Evolutionary conservation across 805 yeast species (phyloP).

Genomic region (Myxozyma monticola): DNA sequence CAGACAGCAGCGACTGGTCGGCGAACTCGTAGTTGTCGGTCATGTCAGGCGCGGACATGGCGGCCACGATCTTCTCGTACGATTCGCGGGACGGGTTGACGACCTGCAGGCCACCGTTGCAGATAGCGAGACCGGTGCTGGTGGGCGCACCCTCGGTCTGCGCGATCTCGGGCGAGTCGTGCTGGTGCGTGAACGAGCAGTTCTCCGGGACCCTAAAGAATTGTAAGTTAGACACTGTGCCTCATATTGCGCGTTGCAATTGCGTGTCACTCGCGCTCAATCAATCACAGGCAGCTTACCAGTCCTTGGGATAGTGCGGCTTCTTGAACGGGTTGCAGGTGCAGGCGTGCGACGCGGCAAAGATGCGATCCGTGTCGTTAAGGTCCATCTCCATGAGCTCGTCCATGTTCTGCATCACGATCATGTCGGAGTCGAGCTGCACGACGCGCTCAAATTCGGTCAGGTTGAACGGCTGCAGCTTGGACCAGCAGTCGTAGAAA

Average conservation of each 20-base stretch:
- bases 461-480: conserved; percentile 55
- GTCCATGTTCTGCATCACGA: conserved; percentile 58
- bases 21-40: conserved; percentile 53
- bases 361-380: conserved; percentile 32
- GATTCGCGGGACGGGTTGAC: conserved; percentile 46
- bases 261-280: no score
- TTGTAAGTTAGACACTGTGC: neutral
- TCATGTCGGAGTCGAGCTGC: conserved; percentile 61
- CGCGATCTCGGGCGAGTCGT: conserved; percentile 30
- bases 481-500: conserved; percentile 63
- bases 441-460: conserved; percentile 54
- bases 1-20: conserved; percentile 58
- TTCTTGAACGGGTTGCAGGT: conserved; percentile 59
- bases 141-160: conserved; percentile 38
- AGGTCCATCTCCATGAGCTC: conserved; percentile 54
- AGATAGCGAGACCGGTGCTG: conserved; percentile 47
- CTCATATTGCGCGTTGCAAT: no score
- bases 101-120: conserved; percentile 61
- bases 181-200: conserved; percentile 50
- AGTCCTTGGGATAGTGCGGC: conserved; percentile 54
- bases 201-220: conserved; percentile 42
- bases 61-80: conserved; percentile 46
- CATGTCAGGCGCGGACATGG: conserved; percentile 43
- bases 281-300: conserved; percentile 39
- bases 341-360: conserved; percentile 64